phyloP scores from a whole-genome alignment of 306 rosid genomes.

The Urtica urens region DNA sequence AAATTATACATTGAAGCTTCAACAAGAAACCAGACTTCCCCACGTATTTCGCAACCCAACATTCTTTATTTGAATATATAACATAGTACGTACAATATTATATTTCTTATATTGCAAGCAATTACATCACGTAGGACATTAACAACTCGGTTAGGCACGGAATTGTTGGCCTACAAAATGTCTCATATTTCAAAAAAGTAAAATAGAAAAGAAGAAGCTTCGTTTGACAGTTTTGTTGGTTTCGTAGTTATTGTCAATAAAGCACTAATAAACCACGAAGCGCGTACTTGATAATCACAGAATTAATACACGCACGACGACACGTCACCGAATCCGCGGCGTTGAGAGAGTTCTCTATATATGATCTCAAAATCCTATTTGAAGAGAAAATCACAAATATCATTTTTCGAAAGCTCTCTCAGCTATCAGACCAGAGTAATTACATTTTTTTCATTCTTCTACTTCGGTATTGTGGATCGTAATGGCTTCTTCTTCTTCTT shows the following conservation, averaged over 20 bases:
- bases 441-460: too few relatives aligned
- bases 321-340: not conserved
- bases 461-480: too few relatives aligned
- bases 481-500: slow-evolving; percentile 1
- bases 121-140: slow-evolving; percentile 15
- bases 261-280: not conserved
- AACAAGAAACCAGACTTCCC: not conserved
- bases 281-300: not conserved
- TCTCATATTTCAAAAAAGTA: not conserved
- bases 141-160: not conserved
- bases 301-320: not conserved
- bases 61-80: not conserved
- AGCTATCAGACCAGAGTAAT: too few relatives aligned
- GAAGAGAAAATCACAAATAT: not conserved
- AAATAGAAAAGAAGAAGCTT: slow-evolving; percentile 1
- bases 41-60: not conserved
- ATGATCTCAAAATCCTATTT: not conserved
- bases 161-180: not conserved
- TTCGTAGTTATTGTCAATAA: not conserved
- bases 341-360: not conserved
- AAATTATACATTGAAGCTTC: not conserved
- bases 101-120: not conserved
- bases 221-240: not conserved
- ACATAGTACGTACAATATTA: too few relatives aligned
- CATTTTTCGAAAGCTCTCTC: slow-evolving; percentile 1